Percentiles rank a stretch among this genome's conserved stretches.
phyloP scores from a whole-genome alignment of 1,284 basidiomycete species.

The Pisolithus thermaeus region DNA sequence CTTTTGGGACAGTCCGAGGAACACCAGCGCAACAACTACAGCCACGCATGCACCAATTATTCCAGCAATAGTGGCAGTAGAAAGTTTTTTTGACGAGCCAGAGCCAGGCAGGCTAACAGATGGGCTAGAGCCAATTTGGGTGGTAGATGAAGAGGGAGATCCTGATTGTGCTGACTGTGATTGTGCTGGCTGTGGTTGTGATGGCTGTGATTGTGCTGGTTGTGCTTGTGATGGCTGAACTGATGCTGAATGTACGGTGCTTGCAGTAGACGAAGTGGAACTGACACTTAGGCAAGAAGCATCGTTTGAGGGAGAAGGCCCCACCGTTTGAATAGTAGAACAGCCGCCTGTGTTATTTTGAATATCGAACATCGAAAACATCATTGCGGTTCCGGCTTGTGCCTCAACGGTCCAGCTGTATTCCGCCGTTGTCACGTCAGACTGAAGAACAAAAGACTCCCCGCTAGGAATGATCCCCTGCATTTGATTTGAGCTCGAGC shows the following conservation, averaged over 20 bases:
- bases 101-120: no score
- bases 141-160: slow-evolving; percentile 25
- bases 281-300: slow-evolving; percentile 43
- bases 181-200: slow-evolving; percentile 15
- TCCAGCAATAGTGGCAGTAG: background rate
- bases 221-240: slow-evolving; percentile 11
- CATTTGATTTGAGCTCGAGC: background rate
- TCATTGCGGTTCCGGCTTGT: slow-evolving; percentile 50
- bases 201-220: slow-evolving; percentile 13
- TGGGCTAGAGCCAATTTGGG: slow-evolving; percentile 1
- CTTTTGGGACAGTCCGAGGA: slow-evolving; percentile 5
- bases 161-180: slow-evolving; percentile 22
- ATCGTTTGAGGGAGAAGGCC: slow-evolving; percentile 44
- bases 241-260: background rate
- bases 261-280: slow-evolving; percentile 47
- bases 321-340: slow-evolving; percentile 48
- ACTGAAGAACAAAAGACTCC: slow-evolving; percentile 34
- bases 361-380: slow-evolving; percentile 60
- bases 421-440: slow-evolving; percentile 36
- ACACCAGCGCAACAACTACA: background rate
- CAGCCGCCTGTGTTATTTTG: slow-evolving; percentile 52
- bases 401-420: slow-evolving; percentile 58
- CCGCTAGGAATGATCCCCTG: slow-evolving; percentile 67
- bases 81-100: background rate
- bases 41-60: background rate